These are phyloP conservation scores for Suhomyces sp. DNA, from an alignment of 805 yeast species.

Conservation along the genomic window DNA sequence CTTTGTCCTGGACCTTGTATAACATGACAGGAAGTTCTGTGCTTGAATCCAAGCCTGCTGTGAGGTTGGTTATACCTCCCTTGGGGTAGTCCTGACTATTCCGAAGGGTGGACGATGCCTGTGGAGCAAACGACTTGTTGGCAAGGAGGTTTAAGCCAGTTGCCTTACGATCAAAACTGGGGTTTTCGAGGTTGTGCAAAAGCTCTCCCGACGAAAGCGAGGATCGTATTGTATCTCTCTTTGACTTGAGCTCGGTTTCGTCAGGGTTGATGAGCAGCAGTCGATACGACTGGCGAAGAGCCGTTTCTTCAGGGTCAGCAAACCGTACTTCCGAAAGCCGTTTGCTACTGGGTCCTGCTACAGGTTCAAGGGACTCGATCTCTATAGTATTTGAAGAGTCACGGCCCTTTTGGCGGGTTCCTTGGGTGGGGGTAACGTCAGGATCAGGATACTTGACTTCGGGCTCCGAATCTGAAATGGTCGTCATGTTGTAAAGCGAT, in stretches of 20 bases:
- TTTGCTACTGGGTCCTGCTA: background rate
- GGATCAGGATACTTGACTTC: slow-evolving; percentile 23
- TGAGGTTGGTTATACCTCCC: slow-evolving; percentile 13
- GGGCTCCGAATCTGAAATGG: slow-evolving; percentile 10
- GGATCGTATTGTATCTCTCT: slow-evolving; percentile 13
- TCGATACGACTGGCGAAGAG: background rate
- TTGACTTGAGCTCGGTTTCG: slow-evolving; percentile 5
- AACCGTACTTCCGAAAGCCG: slow-evolving; percentile 1
- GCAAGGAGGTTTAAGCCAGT: background rate
- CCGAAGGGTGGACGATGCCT: slow-evolving; percentile 7
- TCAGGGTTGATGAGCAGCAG: slow-evolving; percentile 9
- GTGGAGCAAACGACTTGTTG: slow-evolving; percentile 5
- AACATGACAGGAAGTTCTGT: slow-evolving; percentile 28
- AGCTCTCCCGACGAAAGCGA: slow-evolving; percentile 32
- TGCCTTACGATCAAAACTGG: slow-evolving; percentile 5
- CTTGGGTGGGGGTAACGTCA: slow-evolving; percentile 15
- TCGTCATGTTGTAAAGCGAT: slow-evolving; percentile 14
- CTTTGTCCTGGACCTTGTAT: slow-evolving; percentile 29
- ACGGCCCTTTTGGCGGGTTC: slow-evolving; percentile 2
- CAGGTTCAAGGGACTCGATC: background rate
- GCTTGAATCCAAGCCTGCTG: slow-evolving; percentile 27
- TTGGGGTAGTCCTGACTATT: slow-evolving; percentile 6
- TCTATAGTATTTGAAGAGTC: slow-evolving; percentile 1
- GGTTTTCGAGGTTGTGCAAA: slow-evolving; percentile 19
- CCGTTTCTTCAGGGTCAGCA: slow-evolving; percentile 5